Base-by-base conservation (phyloP, 495 filamentous ascomycete genomes). In the Ramalina peruviana region DNA sequence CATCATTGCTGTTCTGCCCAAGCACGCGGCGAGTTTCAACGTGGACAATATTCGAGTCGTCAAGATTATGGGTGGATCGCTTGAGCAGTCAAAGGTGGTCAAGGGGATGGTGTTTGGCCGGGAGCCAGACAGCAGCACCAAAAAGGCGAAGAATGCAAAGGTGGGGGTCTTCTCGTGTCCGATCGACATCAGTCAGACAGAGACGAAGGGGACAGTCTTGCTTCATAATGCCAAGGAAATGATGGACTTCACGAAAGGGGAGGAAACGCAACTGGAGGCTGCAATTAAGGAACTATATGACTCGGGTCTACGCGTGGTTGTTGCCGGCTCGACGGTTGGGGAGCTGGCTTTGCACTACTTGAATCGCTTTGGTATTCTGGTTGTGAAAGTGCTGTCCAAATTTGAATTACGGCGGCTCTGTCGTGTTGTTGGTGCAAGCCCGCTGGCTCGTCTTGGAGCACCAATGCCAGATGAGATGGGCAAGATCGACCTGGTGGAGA, bases 381-480 rank as follows among this genome's bases (percentile, higher is more conserved):
- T 92, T 56, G 88, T 99, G 74, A 95, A 95, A 69, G 82, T 99
- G 60, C 79, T 99, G 56, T 95, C 88, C 66, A 99, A 99, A 70
- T 99, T 94, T 64, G 93, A 99, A 67, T 77, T 97, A 40, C 78
- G 89, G 53, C 76, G 93, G 42, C 68, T 97, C 52, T 99, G 93
- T 76, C 81, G 92, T 43, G 93, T 99, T 30, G 89, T 99, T 30
- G 92, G 93, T 46, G 93, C 92, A 40, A 95, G 88, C 3, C 93
- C 93, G 7, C 78, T 99, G 48, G 93, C 93, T 33, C 82, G 93
- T 58, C 76, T 99, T 44, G 93, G 93, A 48, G 93, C 93, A 9
- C 93, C 93, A 25, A 99, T 99, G 93, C 93, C 93, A 21, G 93
- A 99, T 59, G 93, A 99, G 74, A 97, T 96, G 88, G 93, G 93